Conservation (phyloP, 805 yeast species). For the Cyberlindnera petersonii region DNA sequence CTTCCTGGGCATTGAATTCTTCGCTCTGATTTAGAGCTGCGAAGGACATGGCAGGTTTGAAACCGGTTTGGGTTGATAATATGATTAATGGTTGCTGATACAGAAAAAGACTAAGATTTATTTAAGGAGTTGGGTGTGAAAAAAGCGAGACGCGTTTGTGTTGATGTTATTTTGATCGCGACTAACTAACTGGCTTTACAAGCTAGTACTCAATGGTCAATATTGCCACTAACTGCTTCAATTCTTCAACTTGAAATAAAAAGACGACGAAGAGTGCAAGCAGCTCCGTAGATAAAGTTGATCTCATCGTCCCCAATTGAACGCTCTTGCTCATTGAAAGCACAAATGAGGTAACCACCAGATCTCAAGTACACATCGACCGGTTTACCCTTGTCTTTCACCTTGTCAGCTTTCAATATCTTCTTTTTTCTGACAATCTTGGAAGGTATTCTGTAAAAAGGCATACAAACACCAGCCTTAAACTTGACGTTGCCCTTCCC, state of each 20-base stretch:
- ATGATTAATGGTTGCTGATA: too few relatives aligned
- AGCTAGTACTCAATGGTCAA: too few relatives aligned
- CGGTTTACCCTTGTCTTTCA: slow-evolving; percentile 11
- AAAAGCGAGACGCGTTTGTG: too few relatives aligned
- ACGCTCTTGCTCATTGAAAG: slow-evolving; percentile 35
- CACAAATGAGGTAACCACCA: slow-evolving; percentile 50
- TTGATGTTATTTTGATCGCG: too few relatives aligned
- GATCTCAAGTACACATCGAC: slow-evolving; percentile 45
- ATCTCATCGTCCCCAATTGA: slow-evolving; percentile 35
- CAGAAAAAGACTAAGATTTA: too few relatives aligned
- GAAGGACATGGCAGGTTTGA: slow-evolving; percentile 28
- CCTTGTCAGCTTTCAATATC: slow-evolving; percentile 18
- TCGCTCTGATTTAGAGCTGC: slow-evolving; percentile 76
- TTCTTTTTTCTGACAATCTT: slow-evolving; percentile 40
- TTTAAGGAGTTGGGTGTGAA: too few relatives aligned
- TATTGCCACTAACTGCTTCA: neutral
- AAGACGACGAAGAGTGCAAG: slow-evolving; percentile 45
- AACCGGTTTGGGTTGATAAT: neutral
- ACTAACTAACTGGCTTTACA: too few relatives aligned
- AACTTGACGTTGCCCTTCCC: slow-evolving; percentile 29
- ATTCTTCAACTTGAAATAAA: slow-evolving; percentile 28
- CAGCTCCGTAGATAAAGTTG: slow-evolving; percentile 43
- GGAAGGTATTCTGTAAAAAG: slow-evolving; percentile 43
- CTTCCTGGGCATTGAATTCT: slow-evolving; percentile 63
- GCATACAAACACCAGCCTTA: slow-evolving; percentile 50